Evolutionary conservation across 1,284 basidiomycete species (phyloP).

Genomic region (Melampsora larici-populina): DNA sequence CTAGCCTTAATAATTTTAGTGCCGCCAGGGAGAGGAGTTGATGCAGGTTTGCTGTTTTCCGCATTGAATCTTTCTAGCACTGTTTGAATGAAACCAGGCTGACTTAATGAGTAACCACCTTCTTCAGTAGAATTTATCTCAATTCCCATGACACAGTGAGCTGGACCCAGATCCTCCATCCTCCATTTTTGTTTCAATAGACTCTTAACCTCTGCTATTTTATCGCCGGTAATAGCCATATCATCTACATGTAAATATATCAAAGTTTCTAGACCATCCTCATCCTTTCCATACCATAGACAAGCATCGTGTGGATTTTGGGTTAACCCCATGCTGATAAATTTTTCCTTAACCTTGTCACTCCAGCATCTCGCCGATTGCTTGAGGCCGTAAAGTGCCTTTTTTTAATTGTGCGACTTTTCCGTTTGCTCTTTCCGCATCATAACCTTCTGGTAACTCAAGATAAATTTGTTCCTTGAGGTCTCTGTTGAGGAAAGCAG

Average conservation of each 20-base stretch:
- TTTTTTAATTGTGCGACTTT: background rate
- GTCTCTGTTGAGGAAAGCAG: no score
- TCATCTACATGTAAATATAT: no score
- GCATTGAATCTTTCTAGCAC: background rate
- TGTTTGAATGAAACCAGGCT: background rate
- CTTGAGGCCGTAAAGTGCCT: conserved; percentile 1
- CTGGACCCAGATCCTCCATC: conserved; percentile 7
- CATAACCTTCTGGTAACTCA: background rate
- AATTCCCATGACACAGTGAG: background rate
- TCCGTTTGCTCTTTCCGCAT: background rate
- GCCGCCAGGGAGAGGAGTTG: no score
- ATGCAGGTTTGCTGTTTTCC: background rate
- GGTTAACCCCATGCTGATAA: background rate
- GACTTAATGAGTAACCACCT: background rate
- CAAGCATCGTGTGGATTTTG: background rate
- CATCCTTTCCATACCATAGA: background rate
- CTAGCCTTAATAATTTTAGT: background rate
- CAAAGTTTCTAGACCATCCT: background rate
- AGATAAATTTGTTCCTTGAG: conserved; percentile 22
- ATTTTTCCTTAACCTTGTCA: background rate
- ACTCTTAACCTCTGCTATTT: background rate
- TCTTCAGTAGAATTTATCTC: background rate
- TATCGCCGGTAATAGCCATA: background rate
- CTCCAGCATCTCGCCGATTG: background rate
- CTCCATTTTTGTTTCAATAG: background rate